Evolutionary conservation across 1,284 basidiomycete species (phyloP), one percentile per base, ranked within the genome.

Genomic region (Cerrena zonata): DNA sequence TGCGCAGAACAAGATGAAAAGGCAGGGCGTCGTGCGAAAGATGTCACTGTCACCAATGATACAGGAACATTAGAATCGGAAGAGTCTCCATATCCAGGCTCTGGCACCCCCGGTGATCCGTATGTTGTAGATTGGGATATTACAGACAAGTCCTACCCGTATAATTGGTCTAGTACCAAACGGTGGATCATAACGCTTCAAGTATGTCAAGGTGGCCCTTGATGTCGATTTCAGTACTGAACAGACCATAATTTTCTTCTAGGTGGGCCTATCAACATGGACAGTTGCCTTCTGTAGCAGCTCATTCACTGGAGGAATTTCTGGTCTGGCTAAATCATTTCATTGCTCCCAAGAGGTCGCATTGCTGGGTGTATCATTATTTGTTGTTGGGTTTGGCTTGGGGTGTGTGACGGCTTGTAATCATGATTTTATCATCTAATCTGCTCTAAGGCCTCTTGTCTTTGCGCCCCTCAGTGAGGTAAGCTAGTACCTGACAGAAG

Each of bases 401-500:
- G 71, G 68, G 69, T 69, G 48, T 37, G 63, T 18, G 34, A 36
- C n/a, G 15, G 45, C 26, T 10, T 19, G 12, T 23, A 49, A 24
- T 40, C 38, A 40, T 47, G 51, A 30, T 23, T 40, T 38, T 43
- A 44, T 39, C 47, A 53, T 25, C 21, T 52, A 48, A 50, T 52
- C 49, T 34, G 7, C 19, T 18, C 19, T 15, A 15, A 79, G 77
- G 2, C 80, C 81, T 1, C 64, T 82, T 2, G 47, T 84, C 4
- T 86, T 82, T 70, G 83, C 84, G 2, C 81, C 84, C 0, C 62
- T 84, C 56, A 77, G 78, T 45, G 84, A 86, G 68, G 77, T 71
- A 60, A 57, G 69, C 47, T 24, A 10, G 19, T 41, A 18, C 23
- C 13, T 49, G n/a, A 40, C 19, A 19, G 21, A 1, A 4, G 22